These are phyloP conservation scores for Citrus glauca DNA, from an alignment of 345 rosid genomes.

Conservation along the genomic window DNA sequence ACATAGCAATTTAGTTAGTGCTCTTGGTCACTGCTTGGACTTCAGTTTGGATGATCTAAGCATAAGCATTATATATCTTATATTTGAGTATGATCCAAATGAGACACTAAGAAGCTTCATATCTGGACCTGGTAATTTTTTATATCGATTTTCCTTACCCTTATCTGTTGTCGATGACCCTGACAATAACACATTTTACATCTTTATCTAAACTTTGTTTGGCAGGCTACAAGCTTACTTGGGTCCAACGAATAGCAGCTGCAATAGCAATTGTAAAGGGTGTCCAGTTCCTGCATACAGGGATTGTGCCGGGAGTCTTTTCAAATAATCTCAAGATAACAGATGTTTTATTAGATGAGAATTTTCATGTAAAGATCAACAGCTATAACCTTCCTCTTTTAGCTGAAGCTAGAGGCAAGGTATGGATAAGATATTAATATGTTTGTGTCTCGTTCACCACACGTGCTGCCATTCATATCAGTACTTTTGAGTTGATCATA, in stretches of 20 bases:
- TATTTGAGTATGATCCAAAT: conserved; percentile 44
- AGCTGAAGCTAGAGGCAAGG: conserved; percentile 28
- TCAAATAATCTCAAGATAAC: conserved; percentile 50
- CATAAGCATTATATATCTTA: conserved; percentile 31
- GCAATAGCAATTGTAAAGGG: conserved; percentile 49
- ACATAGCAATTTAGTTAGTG: conserved; percentile 49
- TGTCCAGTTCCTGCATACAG: conserved; percentile 56
- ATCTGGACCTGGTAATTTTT: conserved; percentile 26
- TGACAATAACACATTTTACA: too few relatives aligned
- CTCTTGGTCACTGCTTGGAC: conserved; percentile 63
- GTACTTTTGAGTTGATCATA: background rate
- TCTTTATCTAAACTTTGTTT: too few relatives aligned
- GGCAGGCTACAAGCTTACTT: conserved; percentile 25
- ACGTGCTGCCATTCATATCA: background rate
- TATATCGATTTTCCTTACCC: background rate
- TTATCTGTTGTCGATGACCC: background rate
- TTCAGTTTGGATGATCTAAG: conserved; percentile 35
- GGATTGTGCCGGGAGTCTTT: conserved; percentile 51
- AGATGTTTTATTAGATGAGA: conserved; percentile 45
- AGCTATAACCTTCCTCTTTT: conserved; percentile 43
- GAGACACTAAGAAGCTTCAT: conserved; percentile 41
- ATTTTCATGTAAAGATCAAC: conserved; percentile 46
- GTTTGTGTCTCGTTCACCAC: background rate
- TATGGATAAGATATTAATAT: background rate
- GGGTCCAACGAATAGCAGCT: conserved; percentile 49